Conservation (phyloP, 176 grass and related monocot genomes). For the Neostapfia colusana region DNA sequence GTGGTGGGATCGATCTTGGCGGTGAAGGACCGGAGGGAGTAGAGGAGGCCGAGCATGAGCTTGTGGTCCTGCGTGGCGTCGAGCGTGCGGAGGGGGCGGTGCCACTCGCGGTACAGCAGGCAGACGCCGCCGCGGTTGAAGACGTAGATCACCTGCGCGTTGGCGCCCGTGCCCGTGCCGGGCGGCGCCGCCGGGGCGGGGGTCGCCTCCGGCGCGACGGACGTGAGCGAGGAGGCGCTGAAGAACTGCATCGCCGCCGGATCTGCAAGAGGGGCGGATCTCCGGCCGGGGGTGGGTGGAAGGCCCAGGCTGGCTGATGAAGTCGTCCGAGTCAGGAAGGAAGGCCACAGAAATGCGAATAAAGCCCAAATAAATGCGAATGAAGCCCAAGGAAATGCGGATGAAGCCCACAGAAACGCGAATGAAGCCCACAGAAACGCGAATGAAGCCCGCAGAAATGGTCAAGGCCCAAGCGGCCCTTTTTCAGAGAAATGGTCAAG, state of each 20-base stretch:
- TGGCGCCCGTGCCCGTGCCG: conserved; percentile 63
- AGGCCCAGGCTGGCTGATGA: not conserved
- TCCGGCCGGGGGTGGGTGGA: too few relatives aligned
- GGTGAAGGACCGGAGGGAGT: conserved; percentile 92
- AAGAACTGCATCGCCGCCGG: conserved; percentile 81
- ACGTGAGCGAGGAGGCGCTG: conserved; percentile 59
- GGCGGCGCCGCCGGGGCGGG: conserved; percentile 64
- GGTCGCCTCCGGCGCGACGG: conserved; percentile 50
- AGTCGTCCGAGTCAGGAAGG: not conserved
- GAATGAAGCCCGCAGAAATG: too few relatives aligned
- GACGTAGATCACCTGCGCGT: conserved; percentile 81
- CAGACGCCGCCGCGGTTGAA: conserved; percentile 92
- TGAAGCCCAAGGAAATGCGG: too few relatives aligned
- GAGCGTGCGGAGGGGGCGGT: conserved; percentile 75
- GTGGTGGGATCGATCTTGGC: conserved; percentile 81
- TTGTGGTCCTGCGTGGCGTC: conserved; percentile 81
- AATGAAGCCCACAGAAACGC: too few relatives aligned
- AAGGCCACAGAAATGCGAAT: too few relatives aligned
- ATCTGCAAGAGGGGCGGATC: conserved; percentile 27
- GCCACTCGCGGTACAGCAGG: conserved; percentile 94
- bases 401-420: too few relatives aligned
- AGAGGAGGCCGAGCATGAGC: conserved; percentile 98
- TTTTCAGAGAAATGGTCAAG: too few relatives aligned
- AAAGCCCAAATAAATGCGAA: too few relatives aligned
- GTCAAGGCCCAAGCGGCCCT: too few relatives aligned